Evolutionary conservation across 2,329 filamentous ascomycete species (phyloP).

Genomic region (Xylariales sp.): DNA sequence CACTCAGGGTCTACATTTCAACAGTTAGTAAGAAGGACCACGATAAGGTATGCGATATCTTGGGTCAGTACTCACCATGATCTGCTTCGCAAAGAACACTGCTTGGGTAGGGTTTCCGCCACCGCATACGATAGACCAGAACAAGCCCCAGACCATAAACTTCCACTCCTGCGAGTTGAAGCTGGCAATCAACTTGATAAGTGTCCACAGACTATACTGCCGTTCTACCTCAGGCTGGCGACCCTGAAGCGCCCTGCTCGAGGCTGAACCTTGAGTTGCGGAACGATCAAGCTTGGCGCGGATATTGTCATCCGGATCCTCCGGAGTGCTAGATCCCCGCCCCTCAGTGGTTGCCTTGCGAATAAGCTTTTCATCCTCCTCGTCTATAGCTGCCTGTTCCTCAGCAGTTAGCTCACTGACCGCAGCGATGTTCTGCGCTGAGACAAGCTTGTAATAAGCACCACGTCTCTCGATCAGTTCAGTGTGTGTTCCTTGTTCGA

Average conservation of each 20-base stretch:
- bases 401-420: slow-evolving; percentile 49
- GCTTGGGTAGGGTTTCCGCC: slow-evolving; percentile 73
- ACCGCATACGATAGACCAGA: slow-evolving; percentile 73
- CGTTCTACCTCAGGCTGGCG: slow-evolving; percentile 42
- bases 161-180: slow-evolving; percentile 74
- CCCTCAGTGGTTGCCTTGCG: slow-evolving; percentile 39
- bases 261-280: slow-evolving; percentile 55
- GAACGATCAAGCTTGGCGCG: slow-evolving; percentile 52
- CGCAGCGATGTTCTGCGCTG: slow-evolving; percentile 76
- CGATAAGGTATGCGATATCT: too few relatives aligned
- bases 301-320: slow-evolving; percentile 61
- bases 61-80: slow-evolving; percentile 56
- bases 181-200: slow-evolving; percentile 73
- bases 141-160: slow-evolving; percentile 68
- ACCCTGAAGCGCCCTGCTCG: slow-evolving; percentile 65
- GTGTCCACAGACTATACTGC: slow-evolving; percentile 67
- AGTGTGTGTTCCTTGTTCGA: slow-evolving; percentile 89
- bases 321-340: slow-evolving; percentile 32
- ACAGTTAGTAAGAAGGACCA: slow-evolving; percentile 5
- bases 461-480: slow-evolving; percentile 65
- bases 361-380: slow-evolving; percentile 45
- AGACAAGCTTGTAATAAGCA: slow-evolving; percentile 81
- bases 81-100: slow-evolving; percentile 86
- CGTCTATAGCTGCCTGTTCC: slow-evolving; percentile 46
- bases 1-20: slow-evolving; percentile 22